Base-by-base conservation (phyloP, 495 filamentous ascomycete genomes). In the Haplographium delicatum region DNA sequence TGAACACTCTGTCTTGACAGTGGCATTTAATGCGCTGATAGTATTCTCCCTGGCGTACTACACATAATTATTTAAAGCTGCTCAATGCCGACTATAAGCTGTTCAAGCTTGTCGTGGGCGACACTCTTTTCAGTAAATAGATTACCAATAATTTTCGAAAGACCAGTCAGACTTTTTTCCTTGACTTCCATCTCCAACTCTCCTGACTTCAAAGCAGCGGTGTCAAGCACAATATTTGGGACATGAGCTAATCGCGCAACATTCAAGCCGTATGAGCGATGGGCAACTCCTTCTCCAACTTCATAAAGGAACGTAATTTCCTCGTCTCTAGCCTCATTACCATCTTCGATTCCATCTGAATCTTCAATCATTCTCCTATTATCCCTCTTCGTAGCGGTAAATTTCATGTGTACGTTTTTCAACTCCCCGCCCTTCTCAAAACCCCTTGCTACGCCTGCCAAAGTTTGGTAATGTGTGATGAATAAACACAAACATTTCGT, bases 391-490 rank as follows among this genome's bases (percentile, higher is more conserved):
- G 34, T 41, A n/a, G 57, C 66, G 8, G 51, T 56, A 51, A 71
- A 71, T 25, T 46, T 70, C 78, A 69, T 81, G 70, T 73, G 71
- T 23, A 71, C 70, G 20, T 72, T 69, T 28, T 50, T 50, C 19
- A 66, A 55, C 42, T 57, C 60, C 5, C 19, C 30, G 53, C 53
- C 23, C 6, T 87, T 81, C 9, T 72, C 79, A 64, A 96, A 96
- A 31, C 79, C 78, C 85, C 91, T 90, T 4, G 80, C 86, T 54
- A 95, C 76, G 35, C 73, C 69, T 9, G 85, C 83, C 2, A 98
- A 78, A 51, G 80, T 80, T 63, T 97, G 94, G 66, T 98, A 97
- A 69, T 98, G 93, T 35, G 93, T 98, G 63, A 97, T 93, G 71
- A 98, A 98, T 16, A 96, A 72, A 3, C 86, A 91, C 51, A 96